Evolutionary conservation across 306 rosid species (phyloP), one percentile per base, ranked within the genome.

Genomic region (Cotoneaster glaucophyllus): DNA sequence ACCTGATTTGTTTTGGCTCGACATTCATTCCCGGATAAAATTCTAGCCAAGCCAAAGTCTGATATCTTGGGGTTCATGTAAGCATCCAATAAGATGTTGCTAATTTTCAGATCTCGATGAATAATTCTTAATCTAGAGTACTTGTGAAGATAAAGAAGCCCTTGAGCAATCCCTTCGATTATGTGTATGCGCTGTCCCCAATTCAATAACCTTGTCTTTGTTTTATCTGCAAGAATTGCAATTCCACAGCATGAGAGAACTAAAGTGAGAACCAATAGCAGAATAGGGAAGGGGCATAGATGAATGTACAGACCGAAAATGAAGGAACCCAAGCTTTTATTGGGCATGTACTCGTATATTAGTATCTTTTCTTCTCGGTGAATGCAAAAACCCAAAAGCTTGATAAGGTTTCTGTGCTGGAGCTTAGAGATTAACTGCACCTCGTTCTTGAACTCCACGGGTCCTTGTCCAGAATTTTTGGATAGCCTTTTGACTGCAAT

Each of bases 301-400:
- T 44, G 64, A 74, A 25, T 31, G 45, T 6, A 56, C 71, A 29
- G 6, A 83, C 81, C 78, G 75, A 83, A 83, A 34, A 83, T 68
- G 75, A 83, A 83, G 67, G 75, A 66, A 71, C 79, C 86, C 76
- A 79, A 67, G 78, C 83, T 83, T 67, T 15, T 71, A 78, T 79
- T 79, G 53, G 73, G 39, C 81, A 75, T 79, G 77, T 83, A 79
- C 69, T 83, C 86, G 4, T 83, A 76, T 34, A 76, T 67, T 56
- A 83, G n/a, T 58, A 79, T 71, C 13, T 59, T 77, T 64, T 82
- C 82, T 41, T 63, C 82, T 12, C 50, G 45, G 18, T 78, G 73
- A 73, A 76, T 67, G 83, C 83, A 79, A 32, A 63, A 83, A 3
- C 83, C 81, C 69, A 83, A 31, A 78, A 79, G 78, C 74, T 76